Evolutionary conservation across 768 basidiomycete species (phyloP), one percentile per base, ranked within the genome.

Genomic region (Pleurotus tuoliensis): DNA sequence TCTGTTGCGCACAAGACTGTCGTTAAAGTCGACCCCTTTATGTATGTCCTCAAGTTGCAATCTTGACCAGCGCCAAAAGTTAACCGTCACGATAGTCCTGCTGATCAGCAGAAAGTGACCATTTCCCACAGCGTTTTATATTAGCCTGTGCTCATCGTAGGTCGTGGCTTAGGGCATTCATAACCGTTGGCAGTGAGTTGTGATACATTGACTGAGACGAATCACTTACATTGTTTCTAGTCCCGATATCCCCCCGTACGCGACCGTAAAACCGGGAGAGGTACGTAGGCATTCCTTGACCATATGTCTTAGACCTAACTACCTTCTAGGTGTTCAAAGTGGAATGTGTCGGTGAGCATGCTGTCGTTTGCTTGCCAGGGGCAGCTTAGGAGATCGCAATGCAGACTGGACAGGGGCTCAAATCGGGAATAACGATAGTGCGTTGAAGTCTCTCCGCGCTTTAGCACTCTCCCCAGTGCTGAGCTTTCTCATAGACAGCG

Each of bases 351-450:
- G 86, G 86, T 83, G 63, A 47, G 80, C n/a, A 22, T 34, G 1
- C 30, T 0, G 4, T 34, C 30, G 30, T 34, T 34, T 34, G 9
- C 30, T 34, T 34, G 30, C 30, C 11, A 34, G 30, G 30, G 30
- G 30, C 30, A 11, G 9, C 30, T 34, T 34, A 34, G 30, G 30
- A 34, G 30, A 34, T 44, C n/a, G 20, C 41, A 5, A 22, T n/a
- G 41, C 11, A 87, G 87, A 88, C 62, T 90, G 87, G 88, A 90
- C 87, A 13, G 88, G 87, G 15, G 87, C 86, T 0, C 87, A 90
- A 63, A 88, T 89, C 48, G 85, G 86, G 44, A 89, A 88, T 65
- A 89, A 88, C 58, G 85, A 89, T 59, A 76, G 86, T 86, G 56
- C 25, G 80, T 71, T 43, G 20, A 34, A 34, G 30, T 45, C 4